Base-by-base conservation (phyloP, 1,284 basidiomycete genomes). In the Schizophyllum amplum region DNA sequence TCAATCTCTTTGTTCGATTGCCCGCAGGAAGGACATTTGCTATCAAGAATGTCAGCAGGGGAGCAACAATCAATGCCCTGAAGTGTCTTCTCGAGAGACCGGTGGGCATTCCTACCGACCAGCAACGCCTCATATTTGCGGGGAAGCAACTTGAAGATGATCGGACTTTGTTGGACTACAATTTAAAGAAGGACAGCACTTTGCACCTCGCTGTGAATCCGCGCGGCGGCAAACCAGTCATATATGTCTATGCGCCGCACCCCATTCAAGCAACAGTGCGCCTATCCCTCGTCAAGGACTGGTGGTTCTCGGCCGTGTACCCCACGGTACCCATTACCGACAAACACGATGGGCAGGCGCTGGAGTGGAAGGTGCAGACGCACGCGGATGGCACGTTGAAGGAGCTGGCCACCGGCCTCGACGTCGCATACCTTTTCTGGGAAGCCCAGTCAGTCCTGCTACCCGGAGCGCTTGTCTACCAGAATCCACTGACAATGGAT, bases 351-450 rank as follows among this genome's bases (percentile, higher is more conserved):
- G 42, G 26, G 4, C 22, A 42, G 15, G 51, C 24, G 4, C 61
- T 63, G 22, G 53, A 68, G 50, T 71, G 70, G 71, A 57, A 60
- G 51, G 67, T 71, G 5, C 57, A 61, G n/a, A 64, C 65, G 0
- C 55, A 57, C 17, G 25, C 58, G 3, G 62, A 68, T 50, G 69
- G 69, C 7, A 65, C 57, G 4, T 51, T 72, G 52, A 59, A 59
- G 6, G 67, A 71, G 47, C 27, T 55, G 13, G 57, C 57, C 2
- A 68, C 67, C 6, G 66, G 65, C 0, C 55, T 68, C 2, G 67
- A 69, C 11, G 57, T 71, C 23, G 61, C 69, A n/a, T 72, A 69
- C 53, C 62, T 71, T 5, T 71, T 67, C 52, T 71, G 70, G 70
- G 69, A 71, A 48, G 69, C 70, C 1, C 56, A 64, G 70, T 71